Conservation (phyloP, 23 red algal genomes). For the Pyropia yezoensis region DNA sequence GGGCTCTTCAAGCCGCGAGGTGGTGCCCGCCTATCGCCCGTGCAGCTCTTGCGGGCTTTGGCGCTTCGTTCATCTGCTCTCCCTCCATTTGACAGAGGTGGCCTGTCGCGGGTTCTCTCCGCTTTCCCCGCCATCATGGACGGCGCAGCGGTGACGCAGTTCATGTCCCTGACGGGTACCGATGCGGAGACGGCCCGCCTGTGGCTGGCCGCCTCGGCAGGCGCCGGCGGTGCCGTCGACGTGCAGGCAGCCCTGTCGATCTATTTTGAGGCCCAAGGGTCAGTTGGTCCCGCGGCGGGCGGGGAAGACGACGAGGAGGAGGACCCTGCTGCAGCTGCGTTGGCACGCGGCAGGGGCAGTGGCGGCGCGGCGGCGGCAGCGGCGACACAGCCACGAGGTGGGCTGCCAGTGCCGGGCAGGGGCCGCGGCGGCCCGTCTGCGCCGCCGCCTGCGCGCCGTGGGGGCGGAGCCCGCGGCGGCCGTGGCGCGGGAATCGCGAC, state of each 20-base stretch:
- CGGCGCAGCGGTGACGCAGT: conserved; percentile 37
- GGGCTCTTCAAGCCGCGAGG: too few relatives aligned
- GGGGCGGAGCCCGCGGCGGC: neutral
- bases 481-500: conserved; percentile 32
- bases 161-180: conserved; percentile 55
- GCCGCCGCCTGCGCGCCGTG: conserved; percentile 1
- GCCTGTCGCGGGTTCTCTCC: neutral
- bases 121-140: conserved; percentile 11
- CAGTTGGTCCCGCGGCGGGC: neutral
- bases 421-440: neutral
- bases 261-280: conserved; percentile 46
- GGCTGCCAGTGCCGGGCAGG: neutral
- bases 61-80: too few relatives aligned
- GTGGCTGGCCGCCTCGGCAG: conserved; percentile 42
- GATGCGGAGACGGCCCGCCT: conserved; percentile 42
- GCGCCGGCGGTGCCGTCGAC: conserved; percentile 5
- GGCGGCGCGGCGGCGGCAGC: conserved; percentile 5
- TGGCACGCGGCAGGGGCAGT: neutral
- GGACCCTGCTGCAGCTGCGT: neutral
- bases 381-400: neutral
- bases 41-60: too few relatives aligned
- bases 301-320: neutral
- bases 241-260: conserved; percentile 47
- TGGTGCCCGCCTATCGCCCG: too few relatives aligned
- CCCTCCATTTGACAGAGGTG: too few relatives aligned